phyloP scores from a whole-genome alignment of 1,139 yeast species.

The Diutina siamensis region DNA sequence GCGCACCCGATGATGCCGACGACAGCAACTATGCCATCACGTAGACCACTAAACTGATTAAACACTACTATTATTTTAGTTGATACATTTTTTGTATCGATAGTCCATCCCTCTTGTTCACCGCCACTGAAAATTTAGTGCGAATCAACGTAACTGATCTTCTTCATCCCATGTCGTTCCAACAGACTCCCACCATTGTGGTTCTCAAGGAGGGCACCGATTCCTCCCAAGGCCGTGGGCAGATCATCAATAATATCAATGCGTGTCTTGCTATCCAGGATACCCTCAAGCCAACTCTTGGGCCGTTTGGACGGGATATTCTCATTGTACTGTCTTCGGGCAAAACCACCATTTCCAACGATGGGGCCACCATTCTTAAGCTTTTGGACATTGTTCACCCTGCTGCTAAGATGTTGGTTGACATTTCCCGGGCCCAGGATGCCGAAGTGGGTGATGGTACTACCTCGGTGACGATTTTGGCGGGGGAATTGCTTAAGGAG shows the following conservation, averaged over 20 bases:
- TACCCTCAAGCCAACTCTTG: constrained; percentile 86
- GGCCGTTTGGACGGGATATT: constrained; percentile 96
- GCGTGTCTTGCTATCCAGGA: constrained; percentile 97
- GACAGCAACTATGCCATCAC: too few relatives aligned
- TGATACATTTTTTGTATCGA: too few relatives aligned
- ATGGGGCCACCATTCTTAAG: constrained; percentile 93
- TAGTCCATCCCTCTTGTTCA: too few relatives aligned
- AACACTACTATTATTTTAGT: too few relatives aligned
- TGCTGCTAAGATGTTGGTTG: constrained; percentile 92
- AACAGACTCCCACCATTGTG: constrained; percentile 89
- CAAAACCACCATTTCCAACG: constrained; percentile 89
- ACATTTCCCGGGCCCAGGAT: constrained; percentile 91
- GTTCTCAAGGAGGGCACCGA: constrained; percentile 97
- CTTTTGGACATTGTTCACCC: constrained; percentile 95
- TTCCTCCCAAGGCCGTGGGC: constrained; percentile 92
- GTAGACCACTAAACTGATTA: too few relatives aligned
- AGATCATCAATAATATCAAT: constrained; percentile 86
- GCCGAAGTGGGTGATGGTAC: constrained; percentile 99
- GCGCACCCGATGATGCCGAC: too few relatives aligned
- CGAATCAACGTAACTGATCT: background rate
- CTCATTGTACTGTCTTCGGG: constrained; percentile 75
- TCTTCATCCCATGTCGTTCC: constrained; percentile 5
- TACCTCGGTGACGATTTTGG: constrained; percentile 85
- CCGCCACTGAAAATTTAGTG: constrained; percentile 4
- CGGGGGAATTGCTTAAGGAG: constrained; percentile 91